Evolutionary conservation across 2,329 filamentous ascomycete genomes (phyloP).

Genomic region (Hypoxylon rubiginosum): DNA sequence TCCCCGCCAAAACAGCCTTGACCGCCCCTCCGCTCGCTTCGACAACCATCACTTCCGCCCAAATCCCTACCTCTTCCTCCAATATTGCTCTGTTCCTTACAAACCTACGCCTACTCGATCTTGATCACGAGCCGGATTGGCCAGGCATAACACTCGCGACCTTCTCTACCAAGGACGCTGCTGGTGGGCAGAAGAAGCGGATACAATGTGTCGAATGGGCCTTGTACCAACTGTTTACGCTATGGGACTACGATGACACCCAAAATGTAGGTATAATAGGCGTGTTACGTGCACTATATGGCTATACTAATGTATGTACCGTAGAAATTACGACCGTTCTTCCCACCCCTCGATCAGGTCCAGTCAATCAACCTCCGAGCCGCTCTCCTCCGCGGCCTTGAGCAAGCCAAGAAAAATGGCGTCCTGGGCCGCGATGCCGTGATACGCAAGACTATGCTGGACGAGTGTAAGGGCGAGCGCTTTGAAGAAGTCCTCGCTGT

Average conservation of each 20-base stretch:
- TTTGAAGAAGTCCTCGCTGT: slow-evolving; percentile 87
- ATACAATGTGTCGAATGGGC: slow-evolving; percentile 90
- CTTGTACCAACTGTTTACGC: slow-evolving; percentile 85
- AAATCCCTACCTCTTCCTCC: slow-evolving; percentile 58
- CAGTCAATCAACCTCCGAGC: slow-evolving; percentile 92
- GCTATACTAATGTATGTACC: slow-evolving; percentile 31
- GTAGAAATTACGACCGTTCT: slow-evolving; percentile 90
- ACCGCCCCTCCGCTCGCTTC: slow-evolving; percentile 47
- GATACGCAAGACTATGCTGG: slow-evolving; percentile 93
- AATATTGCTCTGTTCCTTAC: slow-evolving; percentile 79
- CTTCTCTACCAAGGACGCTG: slow-evolving; percentile 75
- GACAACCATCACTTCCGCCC: slow-evolving; percentile 37
- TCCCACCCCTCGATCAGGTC: slow-evolving; percentile 88
- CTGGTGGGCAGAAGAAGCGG: slow-evolving; percentile 83
- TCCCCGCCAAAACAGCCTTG: slow-evolving; percentile 47
- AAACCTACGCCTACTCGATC: slow-evolving; percentile 84
- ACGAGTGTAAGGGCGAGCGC: slow-evolving; percentile 93
- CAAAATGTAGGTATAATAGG: slow-evolving; percentile 70
- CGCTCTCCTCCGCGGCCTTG: slow-evolving; percentile 83
- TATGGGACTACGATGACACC: slow-evolving; percentile 85
- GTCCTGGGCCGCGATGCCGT: slow-evolving; percentile 83
- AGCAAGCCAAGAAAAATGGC: slow-evolving; percentile 89
- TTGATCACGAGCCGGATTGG: slow-evolving; percentile 84
- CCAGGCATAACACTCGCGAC: slow-evolving; percentile 78
- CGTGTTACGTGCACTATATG: neutral